phyloP scores from a whole-genome alignment of 495 filamentous ascomycete genomes.

The Penicillium egyptiacum region DNA sequence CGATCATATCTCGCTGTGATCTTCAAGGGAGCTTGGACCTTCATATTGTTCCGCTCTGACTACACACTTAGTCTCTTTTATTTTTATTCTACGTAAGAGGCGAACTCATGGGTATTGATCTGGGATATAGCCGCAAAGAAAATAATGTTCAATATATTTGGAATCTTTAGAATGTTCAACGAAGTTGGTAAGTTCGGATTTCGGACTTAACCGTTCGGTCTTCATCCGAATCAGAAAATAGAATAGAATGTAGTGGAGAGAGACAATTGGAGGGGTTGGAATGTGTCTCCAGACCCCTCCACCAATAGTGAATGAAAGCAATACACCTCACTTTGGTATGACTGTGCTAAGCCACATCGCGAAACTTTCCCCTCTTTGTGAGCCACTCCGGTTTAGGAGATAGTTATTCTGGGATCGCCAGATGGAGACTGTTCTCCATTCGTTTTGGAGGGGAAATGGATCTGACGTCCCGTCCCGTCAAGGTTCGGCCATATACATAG shows the following conservation, averaged over 20 bases:
- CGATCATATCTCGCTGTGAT: conserved; percentile 27
- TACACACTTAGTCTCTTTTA: not conserved
- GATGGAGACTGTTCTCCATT: conserved; percentile 9
- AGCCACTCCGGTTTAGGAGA: conserved; percentile 16
- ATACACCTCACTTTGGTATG: conserved; percentile 18
- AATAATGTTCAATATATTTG: conserved; percentile 1
- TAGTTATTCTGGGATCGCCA: not conserved
- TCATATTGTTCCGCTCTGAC: conserved; percentile 18
- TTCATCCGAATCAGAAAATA: not conserved
- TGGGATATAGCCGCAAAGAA: conserved; percentile 9
- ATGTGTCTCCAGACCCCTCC: conserved; percentile 27
- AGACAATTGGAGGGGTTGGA: conserved; percentile 25
- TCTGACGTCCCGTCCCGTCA: conserved; percentile 48
- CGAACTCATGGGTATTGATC: not conserved
- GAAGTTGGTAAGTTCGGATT: not conserved
- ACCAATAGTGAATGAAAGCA: conserved; percentile 15
- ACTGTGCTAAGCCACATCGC: conserved; percentile 26
- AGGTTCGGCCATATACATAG: conserved; percentile 45
- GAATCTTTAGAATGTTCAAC: not conserved
- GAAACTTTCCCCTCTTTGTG: conserved; percentile 19
- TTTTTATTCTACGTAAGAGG: conserved; percentile 2
- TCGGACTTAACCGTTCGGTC: not conserved
- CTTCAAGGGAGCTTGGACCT: conserved; percentile 30
- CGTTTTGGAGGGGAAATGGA: conserved; percentile 18
- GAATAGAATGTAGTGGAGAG: conserved; percentile 31